phyloP scores from a whole-genome alignment of 106 monocot genomes.

The Dendrobium officinale region DNA sequence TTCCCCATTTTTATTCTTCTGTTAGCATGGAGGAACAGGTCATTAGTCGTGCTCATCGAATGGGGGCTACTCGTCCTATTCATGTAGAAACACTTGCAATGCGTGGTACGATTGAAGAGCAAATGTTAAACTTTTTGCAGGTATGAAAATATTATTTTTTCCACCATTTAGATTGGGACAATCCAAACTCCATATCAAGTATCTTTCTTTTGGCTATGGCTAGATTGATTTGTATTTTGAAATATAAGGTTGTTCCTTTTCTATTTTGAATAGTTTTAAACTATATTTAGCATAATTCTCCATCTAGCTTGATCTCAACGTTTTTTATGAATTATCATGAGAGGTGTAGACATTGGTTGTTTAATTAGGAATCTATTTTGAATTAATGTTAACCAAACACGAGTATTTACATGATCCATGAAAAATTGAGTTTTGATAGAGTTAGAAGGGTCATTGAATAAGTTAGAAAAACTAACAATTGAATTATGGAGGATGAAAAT shows the following conservation, averaged over 20 bases:
- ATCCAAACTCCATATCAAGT: background rate
- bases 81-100: slow-evolving; percentile 91
- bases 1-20: slow-evolving; percentile 2
- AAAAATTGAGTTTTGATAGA: background rate
- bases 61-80: slow-evolving; percentile 95
- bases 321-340: background rate
- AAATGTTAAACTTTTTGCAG: slow-evolving; percentile 87
- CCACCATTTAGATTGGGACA: background rate
- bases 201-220: background rate
- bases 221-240: background rate
- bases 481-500: background rate
- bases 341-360: background rate
- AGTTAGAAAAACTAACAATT: background rate
- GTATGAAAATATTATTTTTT: slow-evolving; percentile 17
- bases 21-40: slow-evolving; percentile 98
- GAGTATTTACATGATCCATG: background rate
- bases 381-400: background rate
- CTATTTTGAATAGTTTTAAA: background rate
- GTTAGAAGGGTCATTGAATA: background rate
- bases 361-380: background rate
- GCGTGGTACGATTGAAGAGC: slow-evolving; percentile 95
- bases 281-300: background rate
- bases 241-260: background rate
- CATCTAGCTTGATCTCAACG: background rate
- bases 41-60: slow-evolving; percentile 95